Evolutionary conservation across 2,329 filamentous ascomycete genomes (phyloP).

Genomic region (Didymella keratinophila): DNA sequence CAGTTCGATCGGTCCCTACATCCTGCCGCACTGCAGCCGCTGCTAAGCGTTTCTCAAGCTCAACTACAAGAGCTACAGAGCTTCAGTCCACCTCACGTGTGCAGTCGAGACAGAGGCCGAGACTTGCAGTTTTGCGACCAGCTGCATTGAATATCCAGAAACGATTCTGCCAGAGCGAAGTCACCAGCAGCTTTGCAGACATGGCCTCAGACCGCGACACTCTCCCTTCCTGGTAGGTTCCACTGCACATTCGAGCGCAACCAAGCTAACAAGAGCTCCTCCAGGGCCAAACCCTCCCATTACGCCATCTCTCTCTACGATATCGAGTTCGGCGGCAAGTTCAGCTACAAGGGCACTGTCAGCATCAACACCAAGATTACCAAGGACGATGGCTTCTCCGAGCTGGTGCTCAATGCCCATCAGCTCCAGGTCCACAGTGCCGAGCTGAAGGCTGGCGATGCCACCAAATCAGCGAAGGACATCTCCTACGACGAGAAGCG

Average conservation of each 20-base stretch:
- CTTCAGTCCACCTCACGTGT: constrained; percentile 28
- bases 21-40: constrained; percentile 18
- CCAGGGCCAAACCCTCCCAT: constrained; percentile 80
- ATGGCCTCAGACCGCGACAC: constrained; percentile 59
- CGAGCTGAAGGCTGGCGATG: constrained; percentile 67
- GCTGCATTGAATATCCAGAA: constrained; percentile 29
- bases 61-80: constrained; percentile 29
- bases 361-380: constrained; percentile 79
- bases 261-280: constrained; percentile 26
- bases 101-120: constrained; percentile 25
- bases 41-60: constrained; percentile 29
- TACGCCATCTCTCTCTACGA: constrained; percentile 85
- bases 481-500: constrained; percentile 83
- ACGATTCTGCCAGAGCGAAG: constrained; percentile 44
- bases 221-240: constrained; percentile 54
- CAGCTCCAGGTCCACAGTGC: constrained; percentile 78
- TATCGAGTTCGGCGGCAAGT: constrained; percentile 73
- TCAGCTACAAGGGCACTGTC: constrained; percentile 86
- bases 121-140: constrained; percentile 24
- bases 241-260: not conserved
- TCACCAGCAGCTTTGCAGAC: constrained; percentile 42
- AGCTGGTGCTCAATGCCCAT: constrained; percentile 84
- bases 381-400: constrained; percentile 67
- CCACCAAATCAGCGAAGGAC: constrained; percentile 66
- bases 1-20: constrained; percentile 12